Evolutionary conservation across 2,329 filamentous ascomycete species (phyloP), one percentile per base, ranked within the genome.

Genomic region (Arachnopeziza araneosa): DNA sequence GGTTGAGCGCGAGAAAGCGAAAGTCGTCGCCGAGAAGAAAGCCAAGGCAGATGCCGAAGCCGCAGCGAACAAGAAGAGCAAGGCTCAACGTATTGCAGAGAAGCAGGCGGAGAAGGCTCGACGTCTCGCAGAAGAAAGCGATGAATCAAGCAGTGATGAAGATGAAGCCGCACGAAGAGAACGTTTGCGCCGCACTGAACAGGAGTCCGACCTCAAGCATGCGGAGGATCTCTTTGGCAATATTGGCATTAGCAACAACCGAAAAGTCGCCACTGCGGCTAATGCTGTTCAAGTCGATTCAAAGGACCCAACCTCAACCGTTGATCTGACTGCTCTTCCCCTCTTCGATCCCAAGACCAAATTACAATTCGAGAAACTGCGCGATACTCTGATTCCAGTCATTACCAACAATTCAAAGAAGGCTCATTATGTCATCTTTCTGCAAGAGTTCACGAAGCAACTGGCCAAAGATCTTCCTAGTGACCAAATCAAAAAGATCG

Each of bases 401-500:
- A 79, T 99, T 62, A 78, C 81, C 50, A 79, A 77, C 64, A 91
- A 92, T 77, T 76, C 81, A 63, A 96, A 93, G 82, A 97, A 96
- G 80, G 84, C 91, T 1, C 92, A 96, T 68, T 99, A 98, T 77
- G 78, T 85, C 32, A 78, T 96, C 51, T 98, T 97, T 82, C 81
- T 96, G 59, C 90, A 93, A 75, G 95, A 98, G 71, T 95, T 99
- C 71, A 77, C 84, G 65, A 96, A 96, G 80, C 86, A 91, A 71
- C 83, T 98, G 52, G 85, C 87, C 69, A 93, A 92, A 77, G 93
- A 96, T 26, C 77, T 99, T 67, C 87, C 89, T 17, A 96, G 91
- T 73, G 88, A 95, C 60, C 92, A 98, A 78, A 93, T 98, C 77
- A 97, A 98, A 84, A 98, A 98, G 82, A 85, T 96, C 66, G 85